Conservation (phyloP, 1,139 yeast genomes). For the Kluyveromyces sp. region DNA sequence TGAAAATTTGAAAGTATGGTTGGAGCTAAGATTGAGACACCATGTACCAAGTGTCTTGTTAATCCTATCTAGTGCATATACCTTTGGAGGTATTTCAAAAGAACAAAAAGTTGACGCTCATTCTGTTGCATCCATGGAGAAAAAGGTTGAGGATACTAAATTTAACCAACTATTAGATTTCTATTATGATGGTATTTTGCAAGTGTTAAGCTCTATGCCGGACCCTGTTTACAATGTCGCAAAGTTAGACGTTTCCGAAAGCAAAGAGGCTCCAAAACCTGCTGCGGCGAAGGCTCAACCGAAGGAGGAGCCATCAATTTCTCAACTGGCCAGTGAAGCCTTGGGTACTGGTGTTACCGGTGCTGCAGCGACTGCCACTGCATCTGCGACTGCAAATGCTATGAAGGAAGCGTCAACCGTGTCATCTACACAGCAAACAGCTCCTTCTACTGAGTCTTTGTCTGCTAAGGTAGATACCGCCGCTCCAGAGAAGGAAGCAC, state of each 20-base stretch:
- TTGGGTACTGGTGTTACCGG: conserved; percentile 39
- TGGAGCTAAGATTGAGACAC: conserved; percentile 80
- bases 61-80: conserved; percentile 79
- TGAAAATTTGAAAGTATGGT: conserved; percentile 81
- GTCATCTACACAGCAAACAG: conserved; percentile 2
- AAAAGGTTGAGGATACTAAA: conserved; percentile 23
- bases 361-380: conserved; percentile 35
- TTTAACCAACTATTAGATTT: conserved; percentile 47
- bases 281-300: conserved; percentile 3
- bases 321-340: conserved; percentile 9
- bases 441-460: conserved; percentile 2
- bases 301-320: conserved; percentile 8
- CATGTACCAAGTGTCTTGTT: conserved; percentile 87
- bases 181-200: conserved; percentile 78
- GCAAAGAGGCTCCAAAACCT: conserved; percentile 16
- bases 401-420: conserved; percentile 23
- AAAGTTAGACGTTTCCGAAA: conserved; percentile 71
- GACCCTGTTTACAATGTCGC: conserved; percentile 95
- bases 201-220: conserved; percentile 85
- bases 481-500: no score
- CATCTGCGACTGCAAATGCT: conserved; percentile 41
- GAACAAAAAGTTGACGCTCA: conserved; percentile 11
- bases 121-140: conserved; percentile 15
- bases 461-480: no score
- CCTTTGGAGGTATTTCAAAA: conserved; percentile 58